Percentiles rank a stretch among this genome's conserved stretches.
These are phyloP conservation scores for Pseudopyrenochaeta lycopersici DNA, from an alignment of 2,329 filamentous ascomycete species.

Conservation along the genomic window DNA sequence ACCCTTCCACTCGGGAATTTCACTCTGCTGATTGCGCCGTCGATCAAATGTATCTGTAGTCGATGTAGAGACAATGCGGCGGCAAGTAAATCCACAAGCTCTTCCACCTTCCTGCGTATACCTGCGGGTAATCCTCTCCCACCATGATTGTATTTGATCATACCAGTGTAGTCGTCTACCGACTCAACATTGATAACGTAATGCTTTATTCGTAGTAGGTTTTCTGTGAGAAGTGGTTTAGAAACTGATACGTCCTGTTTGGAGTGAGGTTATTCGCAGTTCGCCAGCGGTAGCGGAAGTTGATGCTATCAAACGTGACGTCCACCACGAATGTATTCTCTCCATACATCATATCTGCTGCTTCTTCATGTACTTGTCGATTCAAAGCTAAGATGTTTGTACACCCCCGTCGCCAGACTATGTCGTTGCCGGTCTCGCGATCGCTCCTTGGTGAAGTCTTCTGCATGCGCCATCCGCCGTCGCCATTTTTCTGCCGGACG, in stretches of 20 bases:
- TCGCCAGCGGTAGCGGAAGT: slow-evolving; percentile 56
- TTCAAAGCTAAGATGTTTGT: slow-evolving; percentile 51
- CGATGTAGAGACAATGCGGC: slow-evolving; percentile 30
- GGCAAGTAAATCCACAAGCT: slow-evolving; percentile 51
- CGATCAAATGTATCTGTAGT: slow-evolving; percentile 44
- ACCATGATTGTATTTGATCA: slow-evolving; percentile 62
- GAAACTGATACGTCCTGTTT: slow-evolving; percentile 50
- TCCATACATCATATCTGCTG: slow-evolving; percentile 57
- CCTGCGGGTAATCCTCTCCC: slow-evolving; percentile 56
- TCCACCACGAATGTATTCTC: slow-evolving; percentile 57
- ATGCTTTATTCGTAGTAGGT: slow-evolving; percentile 52
- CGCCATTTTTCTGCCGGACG: slow-evolving; percentile 33
- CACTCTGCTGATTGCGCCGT: slow-evolving; percentile 37
- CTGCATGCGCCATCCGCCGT: slow-evolving; percentile 41
- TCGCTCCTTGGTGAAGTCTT: slow-evolving; percentile 31
- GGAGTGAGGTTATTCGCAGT: slow-evolving; percentile 54
- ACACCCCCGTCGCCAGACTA: slow-evolving; percentile 55
- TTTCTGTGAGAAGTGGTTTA: slow-evolving; percentile 54
- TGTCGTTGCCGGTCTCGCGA: slow-evolving; percentile 41
- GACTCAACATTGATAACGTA: slow-evolving; percentile 57
- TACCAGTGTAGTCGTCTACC: slow-evolving; percentile 60
- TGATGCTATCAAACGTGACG: slow-evolving; percentile 54
- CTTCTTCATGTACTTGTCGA: slow-evolving; percentile 56
- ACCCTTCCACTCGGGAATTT: slow-evolving; percentile 41
- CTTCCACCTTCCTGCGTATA: slow-evolving; percentile 51